Evolutionary conservation across 495 filamentous ascomycete species (phyloP).

Genomic region (Penicillium lagena): DNA sequence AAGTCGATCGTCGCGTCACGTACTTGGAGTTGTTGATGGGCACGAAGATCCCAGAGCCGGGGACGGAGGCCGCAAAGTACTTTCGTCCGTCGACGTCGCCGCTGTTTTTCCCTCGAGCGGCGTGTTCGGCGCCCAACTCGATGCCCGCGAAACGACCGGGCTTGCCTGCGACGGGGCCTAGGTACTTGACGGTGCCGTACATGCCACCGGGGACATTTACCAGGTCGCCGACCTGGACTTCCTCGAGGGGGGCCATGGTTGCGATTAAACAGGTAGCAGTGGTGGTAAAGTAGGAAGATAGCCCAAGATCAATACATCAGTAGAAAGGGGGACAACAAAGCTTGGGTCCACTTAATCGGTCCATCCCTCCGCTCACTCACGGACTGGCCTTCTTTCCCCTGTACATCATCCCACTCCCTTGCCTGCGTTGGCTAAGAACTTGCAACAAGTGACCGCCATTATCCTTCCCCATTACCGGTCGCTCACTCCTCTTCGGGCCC

Average conservation of each 20-base stretch:
- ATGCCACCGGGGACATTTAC: conserved; percentile 96
- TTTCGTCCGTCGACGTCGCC: conserved; percentile 84
- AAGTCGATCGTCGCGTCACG: conserved; percentile 45
- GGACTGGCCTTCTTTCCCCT: no score
- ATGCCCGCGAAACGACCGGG: conserved; percentile 92
- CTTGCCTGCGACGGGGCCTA: conserved; percentile 83
- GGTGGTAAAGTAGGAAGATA: neutral
- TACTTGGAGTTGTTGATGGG: conserved; percentile 80
- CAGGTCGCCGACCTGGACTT: conserved; percentile 74
- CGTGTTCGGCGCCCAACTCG: conserved; percentile 76
- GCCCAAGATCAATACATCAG: neutral
- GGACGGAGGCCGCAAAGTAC: conserved; percentile 76
- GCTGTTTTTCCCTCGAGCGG: conserved; percentile 84
- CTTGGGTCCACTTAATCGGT: no score
- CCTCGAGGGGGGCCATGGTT: conserved; percentile 37
- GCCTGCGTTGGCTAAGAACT: no score
- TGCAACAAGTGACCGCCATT: no score
- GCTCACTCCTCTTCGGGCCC: neutral
- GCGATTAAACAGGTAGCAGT: neutral
- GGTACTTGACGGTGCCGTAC: conserved; percentile 82
- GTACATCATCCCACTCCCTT: no score
- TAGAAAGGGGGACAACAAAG: conserved; percentile 14
- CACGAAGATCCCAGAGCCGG: conserved; percentile 89
- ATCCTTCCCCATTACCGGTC: neutral
- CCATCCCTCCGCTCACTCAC: no score